Evolutionary conservation across 1,284 basidiomycete genomes (phyloP), one percentile per base, ranked within the genome.

Genomic region (Cutaneotrichosporon sp.): DNA sequence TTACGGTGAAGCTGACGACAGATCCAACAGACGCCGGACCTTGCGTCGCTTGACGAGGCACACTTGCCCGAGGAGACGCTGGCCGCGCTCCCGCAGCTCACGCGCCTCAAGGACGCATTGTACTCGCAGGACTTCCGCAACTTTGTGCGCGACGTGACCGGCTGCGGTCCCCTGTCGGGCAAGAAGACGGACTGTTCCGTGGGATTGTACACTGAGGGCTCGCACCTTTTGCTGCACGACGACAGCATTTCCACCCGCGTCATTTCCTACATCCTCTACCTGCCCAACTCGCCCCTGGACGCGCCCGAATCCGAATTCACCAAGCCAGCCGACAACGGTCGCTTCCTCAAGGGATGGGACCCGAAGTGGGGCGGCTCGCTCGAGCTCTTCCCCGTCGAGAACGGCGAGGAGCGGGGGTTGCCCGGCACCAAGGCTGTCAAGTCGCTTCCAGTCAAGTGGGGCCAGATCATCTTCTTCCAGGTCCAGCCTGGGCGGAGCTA

Each of bases 21-120:
- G 90, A 88, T 98, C 64, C 89, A 94, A 74, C 94, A 97, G 79
- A 97, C 93, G 0, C 94, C 94, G 58, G 94, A 98, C 76, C 83
- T 98, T 21, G 88, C 92, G 12, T 97, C 96, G 65, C 85, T 98
- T 49, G 80, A 84, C 38, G 78, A 83, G 23, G 78, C 83, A 35
- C 87, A 96, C 55, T 64, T 76, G 3, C 72, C 74, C 0, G 69
- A 75, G 38, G 70, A 72, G 60, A 75, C 74, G 66, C 81, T 90
- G 50, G 80, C 84, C 1, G 82, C 87, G 47, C 81, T 97, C 39
- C 86, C 89, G 0, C 83, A 81, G 64, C 81, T 94, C 50, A 83
- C 90, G 56, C 77, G 81, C 37, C 84, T 98, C 43, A 87, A 93
- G 62, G 85, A 97, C 77, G 87, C 91, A 15, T 86, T 98, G 61